These are phyloP conservation scores for Aphanomyces stellatus DNA, from an alignment of 352 stramenopile genomes.

Conservation along the genomic window DNA sequence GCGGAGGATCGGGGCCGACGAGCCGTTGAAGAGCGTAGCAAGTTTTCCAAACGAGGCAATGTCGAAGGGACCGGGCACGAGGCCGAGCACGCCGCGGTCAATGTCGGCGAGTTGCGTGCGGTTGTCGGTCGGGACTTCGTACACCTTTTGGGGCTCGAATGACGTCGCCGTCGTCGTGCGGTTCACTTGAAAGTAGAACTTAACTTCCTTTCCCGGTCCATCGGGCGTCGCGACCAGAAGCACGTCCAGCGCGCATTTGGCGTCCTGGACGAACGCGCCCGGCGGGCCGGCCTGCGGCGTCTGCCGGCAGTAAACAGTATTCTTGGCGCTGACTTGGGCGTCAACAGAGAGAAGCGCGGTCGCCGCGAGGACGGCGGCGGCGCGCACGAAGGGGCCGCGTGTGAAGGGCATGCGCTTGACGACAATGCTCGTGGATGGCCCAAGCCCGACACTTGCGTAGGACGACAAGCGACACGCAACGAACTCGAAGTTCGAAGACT, in stretches of 20 bases:
- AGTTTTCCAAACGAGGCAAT: neutral
- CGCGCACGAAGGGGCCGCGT: neutral
- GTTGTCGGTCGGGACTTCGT: neutral
- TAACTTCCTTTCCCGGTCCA: neutral
- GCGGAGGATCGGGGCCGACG: neutral
- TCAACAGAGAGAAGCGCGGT: neutral
- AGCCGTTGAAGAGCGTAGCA: neutral
- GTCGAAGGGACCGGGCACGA: neutral
- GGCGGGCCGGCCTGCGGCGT: neutral
- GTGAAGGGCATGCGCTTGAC: too few species aligned
- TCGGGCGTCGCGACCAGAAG: neutral
- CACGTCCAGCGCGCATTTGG: neutral
- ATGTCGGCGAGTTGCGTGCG: neutral
- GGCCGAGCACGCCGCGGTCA: neutral
- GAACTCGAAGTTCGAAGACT: too few species aligned
- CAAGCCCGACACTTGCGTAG: too few species aligned
- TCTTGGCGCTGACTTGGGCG: neutral
- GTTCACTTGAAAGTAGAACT: slow-evolving; percentile 5
- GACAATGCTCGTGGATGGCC: too few species aligned
- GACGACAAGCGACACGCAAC: too few species aligned
- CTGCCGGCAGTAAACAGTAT: neutral
- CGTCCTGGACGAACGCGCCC: neutral
- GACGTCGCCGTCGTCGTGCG: neutral
- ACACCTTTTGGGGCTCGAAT: neutral
- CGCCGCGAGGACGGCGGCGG: neutral